These are phyloP conservation scores for Erythrophleum ivorense DNA, from an alignment of 331 rosid species.

Conservation along the genomic window DNA sequence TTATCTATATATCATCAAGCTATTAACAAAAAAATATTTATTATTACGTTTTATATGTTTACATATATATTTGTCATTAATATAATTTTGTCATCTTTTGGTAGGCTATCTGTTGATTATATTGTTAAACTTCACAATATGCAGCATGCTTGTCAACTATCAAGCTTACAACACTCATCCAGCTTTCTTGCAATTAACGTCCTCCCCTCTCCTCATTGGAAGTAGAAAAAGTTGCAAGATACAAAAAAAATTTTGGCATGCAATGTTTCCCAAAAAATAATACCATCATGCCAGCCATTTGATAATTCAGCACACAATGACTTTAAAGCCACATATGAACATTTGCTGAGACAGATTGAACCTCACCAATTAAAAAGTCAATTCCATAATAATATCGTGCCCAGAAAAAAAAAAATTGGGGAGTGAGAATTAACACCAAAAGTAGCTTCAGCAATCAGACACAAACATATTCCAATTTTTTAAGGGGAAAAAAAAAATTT, in stretches of 20 bases:
- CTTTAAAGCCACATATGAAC: background rate
- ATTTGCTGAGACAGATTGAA: background rate
- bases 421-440: background rate
- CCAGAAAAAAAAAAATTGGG: background rate
- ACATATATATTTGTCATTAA: too few relatives aligned
- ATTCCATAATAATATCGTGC: background rate
- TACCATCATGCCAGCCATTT: background rate
- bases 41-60: too few relatives aligned
- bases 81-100: too few relatives aligned
- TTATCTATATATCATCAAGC: too few relatives aligned
- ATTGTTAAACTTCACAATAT: too few relatives aligned
- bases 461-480: background rate
- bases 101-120: too few relatives aligned
- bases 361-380: background rate
- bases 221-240: slow-evolving; percentile 5
- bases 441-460: slow-evolving; percentile 13
- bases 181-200: too few relatives aligned
- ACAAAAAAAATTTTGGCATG: background rate
- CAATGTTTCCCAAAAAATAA: background rate
- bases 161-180: too few relatives aligned
- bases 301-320: background rate
- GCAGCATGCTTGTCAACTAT: too few relatives aligned
- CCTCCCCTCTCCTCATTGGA: too few relatives aligned
- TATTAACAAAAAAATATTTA: too few relatives aligned
- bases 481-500: background rate